phyloP scores from a whole-genome alignment of 805 yeast species.

The Cyberlindnera americana region DNA sequence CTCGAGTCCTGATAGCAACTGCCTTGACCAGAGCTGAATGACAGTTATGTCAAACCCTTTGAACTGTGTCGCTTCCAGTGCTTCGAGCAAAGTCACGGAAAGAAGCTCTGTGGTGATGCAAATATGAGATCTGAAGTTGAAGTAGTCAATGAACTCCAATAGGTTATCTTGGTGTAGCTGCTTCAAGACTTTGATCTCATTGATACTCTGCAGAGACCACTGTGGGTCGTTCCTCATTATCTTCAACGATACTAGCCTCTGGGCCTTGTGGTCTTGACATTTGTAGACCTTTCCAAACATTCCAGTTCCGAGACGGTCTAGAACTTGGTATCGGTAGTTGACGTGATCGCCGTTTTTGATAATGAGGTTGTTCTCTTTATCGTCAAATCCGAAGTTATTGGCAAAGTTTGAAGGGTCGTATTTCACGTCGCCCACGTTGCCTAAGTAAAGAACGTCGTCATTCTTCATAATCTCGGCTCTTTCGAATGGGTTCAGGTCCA shows the following conservation, averaged over 20 bases:
- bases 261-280: constrained; percentile 62
- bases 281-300: constrained; percentile 77
- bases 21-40: constrained; percentile 44
- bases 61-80: constrained; percentile 46
- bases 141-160: constrained; percentile 62
- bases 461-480: constrained; percentile 55
- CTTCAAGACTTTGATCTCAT: constrained; percentile 68
- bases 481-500: constrained; percentile 48
- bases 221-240: constrained; percentile 69
- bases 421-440: constrained; percentile 25
- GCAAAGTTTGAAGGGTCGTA: constrained; percentile 10
- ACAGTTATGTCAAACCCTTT: constrained; percentile 44
- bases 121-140: constrained; percentile 76
- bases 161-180: constrained; percentile 30
- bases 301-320: constrained; percentile 64
- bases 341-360: constrained; percentile 63
- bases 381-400: constrained; percentile 61
- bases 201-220: constrained; percentile 73
- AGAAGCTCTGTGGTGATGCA: constrained; percentile 76
- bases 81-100: constrained; percentile 62
- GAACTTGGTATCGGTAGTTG: constrained; percentile 66
- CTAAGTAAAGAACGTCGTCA: constrained; percentile 48
- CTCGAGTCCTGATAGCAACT: constrained; percentile 56
- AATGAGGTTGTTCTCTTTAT: constrained; percentile 57
- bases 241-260: constrained; percentile 64